Conservation (phyloP, 2,329 filamentous ascomycete species). For the Coniosporium tulheliwenetii region DNA sequence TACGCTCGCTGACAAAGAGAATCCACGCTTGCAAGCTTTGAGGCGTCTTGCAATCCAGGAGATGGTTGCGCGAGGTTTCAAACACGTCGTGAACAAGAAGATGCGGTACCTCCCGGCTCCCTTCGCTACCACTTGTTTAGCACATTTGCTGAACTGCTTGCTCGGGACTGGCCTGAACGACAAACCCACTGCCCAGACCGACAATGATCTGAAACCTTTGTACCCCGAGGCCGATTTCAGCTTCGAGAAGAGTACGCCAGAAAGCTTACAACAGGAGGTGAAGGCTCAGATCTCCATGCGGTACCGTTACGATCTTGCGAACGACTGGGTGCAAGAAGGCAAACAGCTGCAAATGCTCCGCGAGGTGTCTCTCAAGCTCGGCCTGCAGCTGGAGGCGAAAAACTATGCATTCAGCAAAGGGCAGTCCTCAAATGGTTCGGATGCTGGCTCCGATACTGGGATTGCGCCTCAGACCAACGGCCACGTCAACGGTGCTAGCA, state of each 20-base stretch:
- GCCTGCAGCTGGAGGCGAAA: constrained; percentile 72
- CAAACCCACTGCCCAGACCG: constrained; percentile 64
- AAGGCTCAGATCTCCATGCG: constrained; percentile 55
- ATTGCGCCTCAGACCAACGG: constrained; percentile 18
- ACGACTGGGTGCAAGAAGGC: constrained; percentile 50
- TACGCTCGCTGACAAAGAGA: constrained; percentile 43
- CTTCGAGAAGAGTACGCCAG: constrained; percentile 69
- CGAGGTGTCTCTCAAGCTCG: constrained; percentile 77
- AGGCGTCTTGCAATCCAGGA: constrained; percentile 69
- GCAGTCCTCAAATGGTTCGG: constrained; percentile 10
- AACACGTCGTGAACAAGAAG: constrained; percentile 72
- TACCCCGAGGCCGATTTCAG: constrained; percentile 71
- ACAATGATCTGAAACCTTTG: constrained; percentile 55
- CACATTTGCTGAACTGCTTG: constrained; percentile 88
- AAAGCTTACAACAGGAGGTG: constrained; percentile 53
- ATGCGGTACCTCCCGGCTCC: constrained; percentile 65
- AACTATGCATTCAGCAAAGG: constrained; percentile 51
- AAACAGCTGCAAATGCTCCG: constrained; percentile 74
- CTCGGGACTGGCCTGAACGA: constrained; percentile 62
- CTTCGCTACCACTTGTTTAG: constrained; percentile 62
- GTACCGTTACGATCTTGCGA: constrained; percentile 59
- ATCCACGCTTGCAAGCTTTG: constrained; percentile 60
- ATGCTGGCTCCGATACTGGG: background rate
- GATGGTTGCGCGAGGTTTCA: constrained; percentile 91
- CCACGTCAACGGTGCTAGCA: constrained; percentile 16